These are phyloP conservation scores for Fusarium proliferatum DNA, from an alignment of 2,329 filamentous ascomycete genomes.

Conservation along the genomic window DNA sequence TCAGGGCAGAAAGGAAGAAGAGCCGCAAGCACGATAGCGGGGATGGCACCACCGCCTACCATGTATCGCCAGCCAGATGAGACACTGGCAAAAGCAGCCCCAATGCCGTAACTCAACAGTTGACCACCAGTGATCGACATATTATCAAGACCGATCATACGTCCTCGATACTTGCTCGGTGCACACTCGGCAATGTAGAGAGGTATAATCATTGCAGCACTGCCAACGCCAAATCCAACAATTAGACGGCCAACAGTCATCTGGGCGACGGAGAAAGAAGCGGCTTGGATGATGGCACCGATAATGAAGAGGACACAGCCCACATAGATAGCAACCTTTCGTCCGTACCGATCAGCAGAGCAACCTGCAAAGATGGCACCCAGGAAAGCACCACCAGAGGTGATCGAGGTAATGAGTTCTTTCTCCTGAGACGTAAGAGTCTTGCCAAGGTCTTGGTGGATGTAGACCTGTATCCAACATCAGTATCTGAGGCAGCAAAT, in stretches of 20 bases:
- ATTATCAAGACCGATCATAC: constrained; percentile 61
- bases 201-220: constrained; percentile 58
- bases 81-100: constrained; percentile 53
- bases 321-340: constrained; percentile 45
- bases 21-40: constrained; percentile 56
- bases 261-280: constrained; percentile 42
- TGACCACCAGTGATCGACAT: constrained; percentile 57
- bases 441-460: constrained; percentile 50
- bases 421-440: constrained; percentile 56
- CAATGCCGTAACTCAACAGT: constrained; percentile 52
- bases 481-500: not conserved
- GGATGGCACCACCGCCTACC: constrained; percentile 60
- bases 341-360: constrained; percentile 42
- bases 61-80: constrained; percentile 62
- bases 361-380: constrained; percentile 45
- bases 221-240: constrained; percentile 61
- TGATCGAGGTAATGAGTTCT: constrained; percentile 64
- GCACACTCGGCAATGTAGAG: constrained; percentile 63
- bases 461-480: constrained; percentile 22
- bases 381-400: constrained; percentile 52
- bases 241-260: constrained; percentile 53
- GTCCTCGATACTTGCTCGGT: constrained; percentile 60
- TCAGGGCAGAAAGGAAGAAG: constrained; percentile 61
- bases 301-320: constrained; percentile 44
- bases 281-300: constrained; percentile 43